These are phyloP conservation scores for Puccinellia tenuiflora DNA, from an alignment of 176 grass and related monocot genomes.

Conservation along the genomic window DNA sequence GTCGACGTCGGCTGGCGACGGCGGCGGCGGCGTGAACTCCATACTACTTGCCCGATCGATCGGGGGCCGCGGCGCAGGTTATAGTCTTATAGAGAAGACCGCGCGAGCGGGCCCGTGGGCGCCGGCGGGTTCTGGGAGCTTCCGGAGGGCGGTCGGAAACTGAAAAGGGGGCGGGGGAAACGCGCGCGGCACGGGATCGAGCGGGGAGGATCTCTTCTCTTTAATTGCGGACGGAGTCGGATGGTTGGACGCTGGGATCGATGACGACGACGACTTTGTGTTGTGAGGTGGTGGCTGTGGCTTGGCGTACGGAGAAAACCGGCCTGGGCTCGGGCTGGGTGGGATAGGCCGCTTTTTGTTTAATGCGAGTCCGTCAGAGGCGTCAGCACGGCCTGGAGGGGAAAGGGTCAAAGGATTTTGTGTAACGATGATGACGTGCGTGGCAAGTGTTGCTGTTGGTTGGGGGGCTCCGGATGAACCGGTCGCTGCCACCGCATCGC, in stretches of 20 bases:
- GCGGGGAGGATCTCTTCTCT: neutral
- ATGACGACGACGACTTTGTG: neutral
- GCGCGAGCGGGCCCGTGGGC: neutral
- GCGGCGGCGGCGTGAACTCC: neutral
- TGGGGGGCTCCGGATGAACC: neutral
- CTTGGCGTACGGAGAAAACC: neutral
- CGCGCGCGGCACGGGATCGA: neutral
- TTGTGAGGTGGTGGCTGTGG: neutral
- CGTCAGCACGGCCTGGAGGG: neutral
- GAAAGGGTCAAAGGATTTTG: neutral
- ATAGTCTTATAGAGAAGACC: neutral
- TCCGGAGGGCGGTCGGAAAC: slow-evolving; percentile 2
- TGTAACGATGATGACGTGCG: neutral
- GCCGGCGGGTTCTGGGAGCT: neutral
- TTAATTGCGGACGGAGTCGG: slow-evolving; percentile 1
- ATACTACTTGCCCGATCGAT: neutral
- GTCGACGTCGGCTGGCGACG: neutral
- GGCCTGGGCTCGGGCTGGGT: neutral
- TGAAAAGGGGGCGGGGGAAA: neutral
- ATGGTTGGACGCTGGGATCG: neutral
- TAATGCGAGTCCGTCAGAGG: neutral
- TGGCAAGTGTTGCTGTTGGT: neutral
- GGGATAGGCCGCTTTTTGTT: neutral
- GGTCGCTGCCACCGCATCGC: neutral
- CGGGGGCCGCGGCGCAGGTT: neutral